Evolutionary conservation across 805 yeast species (phyloP), one percentile per base, ranked within the genome.

Genomic region (Starmera caribaea): DNA sequence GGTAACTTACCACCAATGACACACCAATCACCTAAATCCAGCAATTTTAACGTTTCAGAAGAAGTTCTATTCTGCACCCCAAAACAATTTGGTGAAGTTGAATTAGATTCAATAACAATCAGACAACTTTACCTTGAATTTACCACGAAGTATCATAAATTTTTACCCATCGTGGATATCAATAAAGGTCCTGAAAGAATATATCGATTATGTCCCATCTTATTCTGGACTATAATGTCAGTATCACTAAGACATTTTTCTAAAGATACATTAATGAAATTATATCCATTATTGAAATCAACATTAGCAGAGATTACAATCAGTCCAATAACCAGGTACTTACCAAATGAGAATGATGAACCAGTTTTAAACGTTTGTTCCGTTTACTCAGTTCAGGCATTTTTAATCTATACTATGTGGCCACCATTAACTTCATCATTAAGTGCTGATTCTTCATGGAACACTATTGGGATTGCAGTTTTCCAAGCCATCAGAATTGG

Each of bases 381-480:
- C 16, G 96, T 90, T 0, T 90, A 81, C 55, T 83, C 96, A 0
- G 97, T 90, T 0, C 98, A 90, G 58, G 97, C 97, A 0, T 81
- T 90, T 46, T 62, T 90, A 24, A 64, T 90, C 2, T 87, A 84
- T 59, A 81, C 97, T 0, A 77, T 81, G 57, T 90, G 97, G 98
- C 97, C 97, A 0, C 96, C 97, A 3, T 71, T 89, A 31, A 86
- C 96, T 0, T 87, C 97, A 0, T 88, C 97, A 0, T 69, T 92
- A 36, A 84, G 94, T 59, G 96, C 97, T 0, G 97, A 92, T 55
- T 82, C 96, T 8, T 82, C 95, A 4, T 90, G 97, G 95, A 86
- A 84, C 55, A 86, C 97, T 1, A 81, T 87, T 16, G 97, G 97
- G 0, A 79, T 86, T 35, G 97, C 97, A 5, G 68, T 88, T 50